A percentile compares a stretch with the other conserved stretches of the same genome.
Evolutionary conservation across 2,329 filamentous ascomycete species (phyloP).

Genomic region (Nemania sp.): DNA sequence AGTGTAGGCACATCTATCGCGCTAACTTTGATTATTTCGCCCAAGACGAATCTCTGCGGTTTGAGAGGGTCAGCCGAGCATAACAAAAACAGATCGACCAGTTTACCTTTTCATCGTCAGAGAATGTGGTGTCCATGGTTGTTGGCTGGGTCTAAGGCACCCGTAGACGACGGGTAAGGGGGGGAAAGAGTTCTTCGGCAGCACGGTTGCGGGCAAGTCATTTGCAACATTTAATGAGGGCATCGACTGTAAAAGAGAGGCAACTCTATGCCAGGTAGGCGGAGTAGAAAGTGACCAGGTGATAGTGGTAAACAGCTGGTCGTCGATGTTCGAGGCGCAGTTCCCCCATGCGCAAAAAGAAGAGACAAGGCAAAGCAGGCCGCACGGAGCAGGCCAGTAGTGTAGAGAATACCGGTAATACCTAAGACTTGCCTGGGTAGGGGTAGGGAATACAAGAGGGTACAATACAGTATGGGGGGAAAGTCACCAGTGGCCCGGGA

Average conservation of each 20-base stretch:
- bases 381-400: slow-evolving; percentile 24
- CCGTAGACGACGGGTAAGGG: slow-evolving; percentile 31
- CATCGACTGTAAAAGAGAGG: slow-evolving; percentile 28
- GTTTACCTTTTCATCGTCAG: slow-evolving; percentile 56
- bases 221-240: slow-evolving; percentile 35
- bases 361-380: slow-evolving; percentile 27
- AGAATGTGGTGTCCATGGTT: slow-evolving; percentile 52
- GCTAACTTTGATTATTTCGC: slow-evolving; percentile 62
- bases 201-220: slow-evolving; percentile 38
- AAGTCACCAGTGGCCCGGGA: slow-evolving; percentile 36
- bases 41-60: slow-evolving; percentile 58
- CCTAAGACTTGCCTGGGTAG: slow-evolving; percentile 26
- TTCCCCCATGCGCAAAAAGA: slow-evolving; percentile 18
- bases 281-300: slow-evolving; percentile 28
- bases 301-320: slow-evolving; percentile 16
- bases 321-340: slow-evolving; percentile 27
- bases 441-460: slow-evolving; percentile 24
- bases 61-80: slow-evolving; percentile 28
- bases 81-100: slow-evolving; percentile 6
- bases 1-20: slow-evolving; percentile 51
- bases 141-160: slow-evolving; percentile 28
- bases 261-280: slow-evolving; percentile 28
- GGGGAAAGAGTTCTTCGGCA: slow-evolving; percentile 36
- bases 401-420: not conserved
- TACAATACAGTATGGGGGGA: slow-evolving; percentile 23